Percentiles rank a stretch among this genome's conserved stretches.
Evolutionary conservation across 2,329 filamentous ascomycete species (phyloP).

Genomic region (Neoarthrinium moseri): DNA sequence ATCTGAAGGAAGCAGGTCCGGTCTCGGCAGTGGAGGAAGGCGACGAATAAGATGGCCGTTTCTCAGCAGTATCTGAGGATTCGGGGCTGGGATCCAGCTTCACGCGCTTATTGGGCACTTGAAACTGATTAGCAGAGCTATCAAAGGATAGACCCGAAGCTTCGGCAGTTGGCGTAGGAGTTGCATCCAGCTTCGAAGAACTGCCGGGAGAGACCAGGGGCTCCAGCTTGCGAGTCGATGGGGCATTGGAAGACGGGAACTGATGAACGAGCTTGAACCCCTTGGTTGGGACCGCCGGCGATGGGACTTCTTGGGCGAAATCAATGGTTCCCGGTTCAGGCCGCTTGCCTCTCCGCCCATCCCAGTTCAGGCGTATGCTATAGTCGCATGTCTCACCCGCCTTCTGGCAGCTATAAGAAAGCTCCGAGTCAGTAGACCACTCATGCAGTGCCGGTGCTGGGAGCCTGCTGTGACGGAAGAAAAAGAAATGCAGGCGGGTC

Average conservation of each 20-base stretch:
- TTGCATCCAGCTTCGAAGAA: constrained; percentile 16
- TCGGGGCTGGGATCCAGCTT: constrained; percentile 21
- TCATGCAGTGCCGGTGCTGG: no score
- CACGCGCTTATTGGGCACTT: constrained; percentile 24
- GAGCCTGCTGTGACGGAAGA: constrained; percentile 2
- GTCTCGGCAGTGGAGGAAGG: constrained; percentile 28
- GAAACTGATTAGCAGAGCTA: constrained; percentile 18
- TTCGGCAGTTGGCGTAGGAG: constrained; percentile 17
- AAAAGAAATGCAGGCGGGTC: background rate
- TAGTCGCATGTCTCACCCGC: constrained; percentile 77
- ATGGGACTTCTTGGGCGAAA: constrained; percentile 23
- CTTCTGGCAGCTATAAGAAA: constrained; percentile 55
- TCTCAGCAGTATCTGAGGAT: constrained; percentile 20
- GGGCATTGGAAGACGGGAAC: constrained; percentile 22
- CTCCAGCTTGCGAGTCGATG: constrained; percentile 27
- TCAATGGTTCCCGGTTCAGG: constrained; percentile 35
- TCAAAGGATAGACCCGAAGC: constrained; percentile 15
- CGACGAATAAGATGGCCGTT: constrained; percentile 26
- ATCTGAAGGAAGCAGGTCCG: constrained; percentile 21
- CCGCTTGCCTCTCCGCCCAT: constrained; percentile 65
- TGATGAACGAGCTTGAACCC: constrained; percentile 36
- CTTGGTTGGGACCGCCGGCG: constrained; percentile 25
- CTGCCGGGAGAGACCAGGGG: constrained; percentile 22
- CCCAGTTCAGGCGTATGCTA: constrained; percentile 79
- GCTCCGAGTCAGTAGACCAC: background rate